These are phyloP conservation scores for Chaetomium olivaceum DNA, from an alignment of 2,329 filamentous ascomycete genomes.

Conservation along the genomic window DNA sequence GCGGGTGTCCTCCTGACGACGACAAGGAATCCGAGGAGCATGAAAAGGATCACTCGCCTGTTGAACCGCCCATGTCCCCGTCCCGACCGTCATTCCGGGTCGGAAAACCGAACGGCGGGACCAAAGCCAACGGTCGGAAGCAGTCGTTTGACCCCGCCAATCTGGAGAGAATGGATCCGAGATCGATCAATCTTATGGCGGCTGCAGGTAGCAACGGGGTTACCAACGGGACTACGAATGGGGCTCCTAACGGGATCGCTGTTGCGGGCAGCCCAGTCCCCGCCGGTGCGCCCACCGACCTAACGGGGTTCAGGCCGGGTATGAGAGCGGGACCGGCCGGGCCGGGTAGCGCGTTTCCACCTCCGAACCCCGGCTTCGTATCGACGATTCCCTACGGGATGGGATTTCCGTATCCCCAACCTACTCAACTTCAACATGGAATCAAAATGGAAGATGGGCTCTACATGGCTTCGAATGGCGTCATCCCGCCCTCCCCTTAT, in stretches of 20 bases:
- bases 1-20: conserved; percentile 45
- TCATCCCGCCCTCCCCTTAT: conserved; percentile 16
- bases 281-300: conserved; percentile 7
- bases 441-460: conserved; percentile 28
- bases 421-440: conserved; percentile 21
- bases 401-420: conserved; percentile 22
- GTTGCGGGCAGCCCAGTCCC: conserved; percentile 25
- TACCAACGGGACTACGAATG: conserved; percentile 24
- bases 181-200: conserved; percentile 51
- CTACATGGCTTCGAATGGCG: conserved; percentile 50
- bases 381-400: conserved; percentile 26
- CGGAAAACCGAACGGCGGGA: conserved; percentile 44
- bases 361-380: conserved; percentile 18
- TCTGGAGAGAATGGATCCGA: conserved; percentile 56
- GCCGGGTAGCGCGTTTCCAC: conserved; percentile 15
- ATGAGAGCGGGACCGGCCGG: conserved; percentile 19
- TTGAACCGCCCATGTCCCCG: conserved; percentile 41
- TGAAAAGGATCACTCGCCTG: conserved; percentile 31
- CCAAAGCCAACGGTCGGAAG: conserved; percentile 45
- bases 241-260: conserved; percentile 30
- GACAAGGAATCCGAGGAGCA: conserved; percentile 27
- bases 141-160: conserved; percentile 52
- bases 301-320: conserved; percentile 11
- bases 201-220: conserved; percentile 32
- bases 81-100: conserved; percentile 46